These are phyloP conservation scores for Fraxinus floribunda DNA, from an alignment of 305 asterid genomes.

Conservation along the genomic window DNA sequence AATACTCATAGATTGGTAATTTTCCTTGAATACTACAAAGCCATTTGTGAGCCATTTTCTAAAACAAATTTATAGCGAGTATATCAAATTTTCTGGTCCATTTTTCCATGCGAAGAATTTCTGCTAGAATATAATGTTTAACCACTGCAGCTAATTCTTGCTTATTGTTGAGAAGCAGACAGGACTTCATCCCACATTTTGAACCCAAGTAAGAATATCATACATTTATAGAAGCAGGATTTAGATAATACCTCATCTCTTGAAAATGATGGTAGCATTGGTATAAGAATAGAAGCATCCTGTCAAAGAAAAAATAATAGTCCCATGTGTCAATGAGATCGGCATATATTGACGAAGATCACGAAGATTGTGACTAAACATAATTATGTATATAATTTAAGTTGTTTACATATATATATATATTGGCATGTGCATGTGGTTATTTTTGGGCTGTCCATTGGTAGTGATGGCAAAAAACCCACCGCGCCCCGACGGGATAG, in stretches of 20 bases:
- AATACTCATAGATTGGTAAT: background rate
- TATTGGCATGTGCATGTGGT: too few species aligned
- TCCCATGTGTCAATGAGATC: background rate
- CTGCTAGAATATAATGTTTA: conserved; percentile 9
- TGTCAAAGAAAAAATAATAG: conserved; percentile 40
- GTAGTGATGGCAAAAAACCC: too few species aligned
- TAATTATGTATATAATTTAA: too few species aligned
- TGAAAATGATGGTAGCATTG: conserved; percentile 81
- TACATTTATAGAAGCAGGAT: conserved; percentile 16
- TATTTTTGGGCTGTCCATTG: too few species aligned
- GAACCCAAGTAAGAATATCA: conserved; percentile 13
- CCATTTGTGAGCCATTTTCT: background rate
- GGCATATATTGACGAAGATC: too few species aligned
- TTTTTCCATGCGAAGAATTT: background rate
- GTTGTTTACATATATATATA: too few species aligned
- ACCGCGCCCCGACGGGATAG: too few species aligned
- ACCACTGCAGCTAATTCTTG: background rate
- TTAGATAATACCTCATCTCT: conserved; percentile 69
- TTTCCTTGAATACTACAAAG: background rate
- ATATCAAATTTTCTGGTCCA: background rate
- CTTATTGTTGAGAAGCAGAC: conserved; percentile 3
- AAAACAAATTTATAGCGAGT: background rate
- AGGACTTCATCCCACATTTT: background rate
- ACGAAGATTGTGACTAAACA: too few species aligned
- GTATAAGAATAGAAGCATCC: conserved; percentile 96